Conservation (phyloP, 164 flowering plant genomes). For the Echeveria elegans region DNA sequence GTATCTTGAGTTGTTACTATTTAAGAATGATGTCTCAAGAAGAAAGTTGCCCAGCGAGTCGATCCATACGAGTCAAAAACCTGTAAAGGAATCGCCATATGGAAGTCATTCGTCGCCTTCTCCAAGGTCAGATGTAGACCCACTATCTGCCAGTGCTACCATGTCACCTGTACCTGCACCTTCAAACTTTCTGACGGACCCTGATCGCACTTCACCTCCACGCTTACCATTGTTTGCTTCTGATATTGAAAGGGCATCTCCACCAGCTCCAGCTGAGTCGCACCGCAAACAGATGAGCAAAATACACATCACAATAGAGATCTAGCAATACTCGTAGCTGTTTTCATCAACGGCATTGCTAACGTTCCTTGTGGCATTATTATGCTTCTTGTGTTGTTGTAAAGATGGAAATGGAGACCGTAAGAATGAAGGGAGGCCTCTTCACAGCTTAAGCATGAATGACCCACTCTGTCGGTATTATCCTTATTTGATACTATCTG, state of each 20-base stretch:
- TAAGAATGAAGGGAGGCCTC: constrained; percentile 80
- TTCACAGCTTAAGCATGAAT: constrained; percentile 64
- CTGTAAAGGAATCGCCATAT: constrained; percentile 17
- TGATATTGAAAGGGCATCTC: constrained; percentile 13
- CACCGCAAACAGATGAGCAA: constrained; percentile 15
- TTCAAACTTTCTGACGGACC: constrained; percentile 15
- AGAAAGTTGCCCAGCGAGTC: constrained; percentile 21
- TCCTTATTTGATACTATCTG: neutral
- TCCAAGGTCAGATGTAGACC: constrained; percentile 22
- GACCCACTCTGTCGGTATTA: constrained; percentile 65
- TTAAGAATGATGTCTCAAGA: constrained; percentile 21
- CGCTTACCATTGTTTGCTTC: too few relatives aligned
- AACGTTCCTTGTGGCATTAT: constrained; percentile 39
- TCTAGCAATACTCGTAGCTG: constrained; percentile 43
- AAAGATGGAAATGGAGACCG: constrained; percentile 25
- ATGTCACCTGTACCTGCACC: constrained; percentile 18
- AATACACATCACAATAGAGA: constrained; percentile 14
- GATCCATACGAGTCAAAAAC: constrained; percentile 11
- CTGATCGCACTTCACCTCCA: too few relatives aligned
- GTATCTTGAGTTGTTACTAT: constrained; percentile 25
- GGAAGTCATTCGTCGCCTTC: constrained; percentile 16
- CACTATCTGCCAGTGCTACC: constrained; percentile 18
- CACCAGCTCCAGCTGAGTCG: constrained; percentile 19
- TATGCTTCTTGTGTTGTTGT: constrained; percentile 44
- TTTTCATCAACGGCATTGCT: constrained; percentile 61